phyloP scores from a whole-genome alignment of 2,329 filamentous ascomycete genomes.

The Hirsutella rhossiliensis region DNA sequence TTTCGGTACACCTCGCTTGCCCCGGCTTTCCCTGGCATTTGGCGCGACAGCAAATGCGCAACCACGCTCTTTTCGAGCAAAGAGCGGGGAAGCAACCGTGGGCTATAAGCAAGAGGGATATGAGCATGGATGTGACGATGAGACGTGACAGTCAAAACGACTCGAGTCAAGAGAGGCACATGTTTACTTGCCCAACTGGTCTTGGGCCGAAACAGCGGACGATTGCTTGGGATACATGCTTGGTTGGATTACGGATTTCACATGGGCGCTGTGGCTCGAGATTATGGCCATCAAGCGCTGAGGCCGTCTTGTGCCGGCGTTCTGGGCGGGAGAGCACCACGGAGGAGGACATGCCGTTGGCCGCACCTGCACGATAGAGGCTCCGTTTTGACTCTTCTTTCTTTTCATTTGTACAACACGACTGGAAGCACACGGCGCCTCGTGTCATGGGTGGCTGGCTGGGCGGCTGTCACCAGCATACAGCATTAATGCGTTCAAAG shows the following conservation, averaged over 20 bases:
- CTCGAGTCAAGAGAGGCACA: background rate
- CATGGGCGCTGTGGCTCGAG: background rate
- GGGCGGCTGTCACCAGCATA: too few species aligned
- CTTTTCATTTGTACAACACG: background rate
- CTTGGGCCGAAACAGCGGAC: background rate
- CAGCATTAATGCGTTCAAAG: too few species aligned
- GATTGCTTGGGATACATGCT: background rate
- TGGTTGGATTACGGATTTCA: background rate
- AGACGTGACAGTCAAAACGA: background rate
- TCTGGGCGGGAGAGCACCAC: background rate
- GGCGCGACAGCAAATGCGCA: too few species aligned
- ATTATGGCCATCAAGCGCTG: constrained; percentile 6
- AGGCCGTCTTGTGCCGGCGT: constrained; percentile 6
- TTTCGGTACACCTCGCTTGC: background rate
- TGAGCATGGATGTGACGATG: background rate
- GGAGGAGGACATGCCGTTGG: background rate
- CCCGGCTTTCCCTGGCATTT: too few species aligned
- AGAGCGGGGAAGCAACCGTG: too few species aligned
- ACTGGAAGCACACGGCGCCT: background rate
- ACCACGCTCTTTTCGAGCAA: too few species aligned
- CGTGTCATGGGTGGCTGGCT: too few species aligned
- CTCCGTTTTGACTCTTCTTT: background rate
- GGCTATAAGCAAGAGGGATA: too few species aligned
- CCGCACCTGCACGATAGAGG: background rate
- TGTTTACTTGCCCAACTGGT: background rate